Conservation (phyloP, 345 rosid genomes). For the Xanthoceras sorbifolium region DNA sequence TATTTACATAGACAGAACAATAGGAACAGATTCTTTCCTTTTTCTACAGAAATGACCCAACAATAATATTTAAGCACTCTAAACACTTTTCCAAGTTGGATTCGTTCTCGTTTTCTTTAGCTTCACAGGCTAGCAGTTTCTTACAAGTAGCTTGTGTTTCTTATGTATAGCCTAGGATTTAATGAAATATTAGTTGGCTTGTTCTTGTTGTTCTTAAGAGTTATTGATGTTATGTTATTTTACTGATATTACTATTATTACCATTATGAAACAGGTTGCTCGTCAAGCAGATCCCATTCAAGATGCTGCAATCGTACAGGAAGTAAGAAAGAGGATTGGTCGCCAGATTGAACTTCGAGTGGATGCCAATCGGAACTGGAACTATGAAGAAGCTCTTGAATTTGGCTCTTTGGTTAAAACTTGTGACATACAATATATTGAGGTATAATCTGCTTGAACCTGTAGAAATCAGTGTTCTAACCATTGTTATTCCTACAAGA, state of each 20-base stretch:
- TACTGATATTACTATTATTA: neutral
- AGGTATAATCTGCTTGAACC: slow-evolving; percentile 48
- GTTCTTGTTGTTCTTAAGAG: neutral
- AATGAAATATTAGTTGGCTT: neutral
- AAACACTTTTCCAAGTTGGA: neutral
- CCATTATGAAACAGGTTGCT: slow-evolving; percentile 64
- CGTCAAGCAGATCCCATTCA: slow-evolving; percentile 64
- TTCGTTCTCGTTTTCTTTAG: neutral
- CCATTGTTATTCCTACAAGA: slow-evolving; percentile 3
- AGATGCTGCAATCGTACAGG: slow-evolving; percentile 80
- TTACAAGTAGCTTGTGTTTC: neutral
- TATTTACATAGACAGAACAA: no score
- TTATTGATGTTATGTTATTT: neutral
- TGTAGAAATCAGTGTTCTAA: neutral
- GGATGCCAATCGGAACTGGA: slow-evolving; percentile 94
- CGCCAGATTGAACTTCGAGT: slow-evolving; percentile 69
- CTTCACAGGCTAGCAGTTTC: neutral
- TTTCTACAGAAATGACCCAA: no score
- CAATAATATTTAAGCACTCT: no score
- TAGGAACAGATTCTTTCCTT: no score
- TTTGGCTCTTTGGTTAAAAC: slow-evolving; percentile 69
- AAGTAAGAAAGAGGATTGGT: slow-evolving; percentile 79
- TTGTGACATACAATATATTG: slow-evolving; percentile 80
- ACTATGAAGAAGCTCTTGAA: slow-evolving; percentile 69
- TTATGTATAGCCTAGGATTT: neutral